These are phyloP conservation scores for Talaromyces trachyspermus DNA, from an alignment of 495 filamentous ascomycete species.

Conservation along the genomic window DNA sequence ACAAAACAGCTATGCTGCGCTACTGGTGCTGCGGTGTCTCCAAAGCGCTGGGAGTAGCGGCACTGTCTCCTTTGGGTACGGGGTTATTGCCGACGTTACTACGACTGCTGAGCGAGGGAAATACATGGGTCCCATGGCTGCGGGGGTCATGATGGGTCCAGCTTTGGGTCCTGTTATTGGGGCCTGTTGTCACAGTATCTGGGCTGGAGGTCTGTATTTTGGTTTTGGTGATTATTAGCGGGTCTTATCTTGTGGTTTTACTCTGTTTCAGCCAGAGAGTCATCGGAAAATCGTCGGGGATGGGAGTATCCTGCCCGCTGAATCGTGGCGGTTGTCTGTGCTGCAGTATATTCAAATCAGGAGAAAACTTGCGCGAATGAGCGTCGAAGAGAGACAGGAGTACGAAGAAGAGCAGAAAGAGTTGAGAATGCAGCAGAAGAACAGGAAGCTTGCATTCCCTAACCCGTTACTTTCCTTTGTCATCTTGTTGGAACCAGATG, in stretches of 20 bases:
- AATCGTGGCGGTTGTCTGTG: conserved; percentile 31
- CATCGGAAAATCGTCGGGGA: conserved; percentile 65
- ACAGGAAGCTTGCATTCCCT: conserved; percentile 48
- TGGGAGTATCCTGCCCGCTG: conserved; percentile 32
- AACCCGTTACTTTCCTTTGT: conserved; percentile 58
- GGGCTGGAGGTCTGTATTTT: conserved; percentile 39
- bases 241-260: conserved; percentile 31
- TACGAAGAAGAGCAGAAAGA: conserved; percentile 16
- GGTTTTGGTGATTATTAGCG: conserved; percentile 33
- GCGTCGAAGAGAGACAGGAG: conserved; percentile 16
- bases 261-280: conserved; percentile 55
- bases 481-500: conserved; percentile 59
- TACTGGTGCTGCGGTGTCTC: conserved; percentile 55
- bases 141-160: conserved; percentile 18
- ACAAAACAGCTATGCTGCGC: conserved; percentile 49
- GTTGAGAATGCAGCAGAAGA: neutral
- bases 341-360: conserved; percentile 28
- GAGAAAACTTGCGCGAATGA: conserved; percentile 10
- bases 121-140: conserved; percentile 43
- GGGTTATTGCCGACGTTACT: conserved; percentile 55
- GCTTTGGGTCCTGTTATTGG: conserved; percentile 37
- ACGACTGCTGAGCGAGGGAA: conserved; percentile 51
- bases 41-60: conserved; percentile 52
- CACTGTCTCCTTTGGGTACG: conserved; percentile 50
- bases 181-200: conserved; percentile 27